Conservation (phyloP, 805 yeast species). For the Saccharomycopsis olivae region DNA sequence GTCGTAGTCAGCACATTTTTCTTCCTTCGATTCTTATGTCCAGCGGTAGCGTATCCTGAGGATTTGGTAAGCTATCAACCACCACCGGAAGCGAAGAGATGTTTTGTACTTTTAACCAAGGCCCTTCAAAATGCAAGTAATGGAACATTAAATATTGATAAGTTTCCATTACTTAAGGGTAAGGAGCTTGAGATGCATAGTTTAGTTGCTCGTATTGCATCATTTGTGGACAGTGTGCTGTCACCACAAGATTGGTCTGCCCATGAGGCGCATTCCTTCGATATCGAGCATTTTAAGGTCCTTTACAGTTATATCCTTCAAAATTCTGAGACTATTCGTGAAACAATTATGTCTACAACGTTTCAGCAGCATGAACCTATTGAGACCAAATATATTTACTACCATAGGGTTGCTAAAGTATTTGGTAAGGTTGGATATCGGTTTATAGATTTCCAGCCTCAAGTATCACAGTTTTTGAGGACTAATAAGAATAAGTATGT, state of each 20-base stretch:
- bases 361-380: not conserved
- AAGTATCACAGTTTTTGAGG: constrained; percentile 43
- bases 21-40: constrained; percentile 72
- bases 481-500: constrained; percentile 38
- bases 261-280: too few relatives aligned
- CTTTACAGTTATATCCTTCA: constrained; percentile 8
- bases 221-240: constrained; percentile 31
- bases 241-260: constrained; percentile 9
- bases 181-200: constrained; percentile 31
- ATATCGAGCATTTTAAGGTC: constrained; percentile 11
- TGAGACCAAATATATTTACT: not conserved
- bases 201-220: constrained; percentile 30
- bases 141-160: constrained; percentile 55
- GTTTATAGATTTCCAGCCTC: constrained; percentile 40
- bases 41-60: constrained; percentile 86
- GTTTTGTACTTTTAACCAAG: constrained; percentile 66
- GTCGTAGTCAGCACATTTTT: constrained; percentile 80
- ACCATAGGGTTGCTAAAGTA: constrained; percentile 22
- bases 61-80: constrained; percentile 23
- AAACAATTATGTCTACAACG: constrained; percentile 7
- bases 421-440: constrained; percentile 50
- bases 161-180: constrained; percentile 45
- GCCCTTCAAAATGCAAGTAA: constrained; percentile 82
- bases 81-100: constrained; percentile 23
- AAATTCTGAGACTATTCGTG: constrained; percentile 23